phyloP scores from a whole-genome alignment of 2,329 filamentous ascomycete species.

The Penicillium sclerotigenum region DNA sequence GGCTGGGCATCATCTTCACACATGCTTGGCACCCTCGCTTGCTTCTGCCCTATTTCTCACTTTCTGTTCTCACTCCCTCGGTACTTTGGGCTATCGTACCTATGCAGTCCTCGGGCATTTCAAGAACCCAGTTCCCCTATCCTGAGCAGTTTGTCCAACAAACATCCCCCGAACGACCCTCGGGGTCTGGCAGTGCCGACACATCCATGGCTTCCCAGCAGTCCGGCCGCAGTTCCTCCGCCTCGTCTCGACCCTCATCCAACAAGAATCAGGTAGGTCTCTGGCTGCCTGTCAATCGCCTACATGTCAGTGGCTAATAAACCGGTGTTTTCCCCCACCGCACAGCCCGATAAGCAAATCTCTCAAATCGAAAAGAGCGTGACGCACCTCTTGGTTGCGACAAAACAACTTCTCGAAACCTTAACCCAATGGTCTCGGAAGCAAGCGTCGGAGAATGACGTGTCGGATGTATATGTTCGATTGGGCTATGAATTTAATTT shows the following conservation, averaged over 20 bases:
- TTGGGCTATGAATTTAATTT: slow-evolving; percentile 99
- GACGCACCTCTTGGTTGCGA: slow-evolving; percentile 93
- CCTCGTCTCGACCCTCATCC: slow-evolving; percentile 61
- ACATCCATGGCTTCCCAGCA: slow-evolving; percentile 53
- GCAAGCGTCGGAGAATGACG: slow-evolving; percentile 86
- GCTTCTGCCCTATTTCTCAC: slow-evolving; percentile 2
- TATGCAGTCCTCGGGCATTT: slow-evolving; percentile 2
- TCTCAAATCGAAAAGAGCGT: slow-evolving; percentile 99
- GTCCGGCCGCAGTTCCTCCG: slow-evolving; percentile 62
- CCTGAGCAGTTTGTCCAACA: slow-evolving; percentile 1
- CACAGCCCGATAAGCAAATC: slow-evolving; percentile 68
- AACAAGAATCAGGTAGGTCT: slow-evolving; percentile 57
- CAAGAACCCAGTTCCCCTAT: slow-evolving; percentile 3
- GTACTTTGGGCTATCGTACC: not conserved
- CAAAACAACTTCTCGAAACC: slow-evolving; percentile 95
- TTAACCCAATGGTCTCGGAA: slow-evolving; percentile 96
- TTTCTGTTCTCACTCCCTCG: not conserved
- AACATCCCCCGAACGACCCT: slow-evolving; percentile 38
- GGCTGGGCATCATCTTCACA: slow-evolving; percentile 13
- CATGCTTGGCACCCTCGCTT: slow-evolving; percentile 7
- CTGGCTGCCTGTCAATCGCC: not conserved
- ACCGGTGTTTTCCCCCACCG: slow-evolving; percentile 1
- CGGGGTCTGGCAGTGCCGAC: slow-evolving; percentile 46
- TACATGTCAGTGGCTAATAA: slow-evolving; percentile 6
- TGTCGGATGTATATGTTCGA: slow-evolving; percentile 96